A percentile compares a stretch with the other conserved stretches of the same genome.
Conservation (phyloP, 2,329 filamentous ascomycete genomes). For the Aspergillus chevalieri region DNA sequence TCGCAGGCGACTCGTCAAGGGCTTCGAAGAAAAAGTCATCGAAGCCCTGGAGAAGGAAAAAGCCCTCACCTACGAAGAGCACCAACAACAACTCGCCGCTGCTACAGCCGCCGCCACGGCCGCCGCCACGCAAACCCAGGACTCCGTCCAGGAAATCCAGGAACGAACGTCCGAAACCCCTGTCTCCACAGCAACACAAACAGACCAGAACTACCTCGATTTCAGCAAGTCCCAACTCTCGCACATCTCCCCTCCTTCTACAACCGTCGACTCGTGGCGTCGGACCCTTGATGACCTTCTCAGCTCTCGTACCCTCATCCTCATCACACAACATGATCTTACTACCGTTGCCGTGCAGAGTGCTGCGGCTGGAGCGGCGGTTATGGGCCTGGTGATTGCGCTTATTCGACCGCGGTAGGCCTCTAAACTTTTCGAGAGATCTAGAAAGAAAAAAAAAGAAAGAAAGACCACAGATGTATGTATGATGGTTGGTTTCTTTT, state of each 20-base stretch:
- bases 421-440: neutral
- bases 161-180: neutral
- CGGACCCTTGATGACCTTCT: constrained; percentile 52
- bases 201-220: constrained; percentile 4
- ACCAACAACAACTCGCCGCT: neutral
- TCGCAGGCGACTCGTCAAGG: constrained; percentile 69
- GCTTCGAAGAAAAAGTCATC: constrained; percentile 71
- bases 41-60: constrained; percentile 65
- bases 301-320: constrained; percentile 58
- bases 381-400: constrained; percentile 50
- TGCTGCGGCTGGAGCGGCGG: constrained; percentile 57
- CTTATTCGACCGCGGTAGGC: constrained; percentile 42
- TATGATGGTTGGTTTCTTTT: too few species aligned
- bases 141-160: neutral
- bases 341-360: constrained; percentile 65
- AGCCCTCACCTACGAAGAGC: constrained; percentile 8
- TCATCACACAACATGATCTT: constrained; percentile 62
- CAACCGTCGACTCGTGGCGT: constrained; percentile 42
- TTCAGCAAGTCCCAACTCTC: constrained; percentile 19
- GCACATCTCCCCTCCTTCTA: constrained; percentile 16
- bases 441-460: neutral
- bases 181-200: neutral
- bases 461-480: neutral
- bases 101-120: neutral
- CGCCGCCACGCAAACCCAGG: neutral